Conservation (phyloP, 2,329 filamentous ascomycete species). For the Arthrobotrys sphaeroides region DNA sequence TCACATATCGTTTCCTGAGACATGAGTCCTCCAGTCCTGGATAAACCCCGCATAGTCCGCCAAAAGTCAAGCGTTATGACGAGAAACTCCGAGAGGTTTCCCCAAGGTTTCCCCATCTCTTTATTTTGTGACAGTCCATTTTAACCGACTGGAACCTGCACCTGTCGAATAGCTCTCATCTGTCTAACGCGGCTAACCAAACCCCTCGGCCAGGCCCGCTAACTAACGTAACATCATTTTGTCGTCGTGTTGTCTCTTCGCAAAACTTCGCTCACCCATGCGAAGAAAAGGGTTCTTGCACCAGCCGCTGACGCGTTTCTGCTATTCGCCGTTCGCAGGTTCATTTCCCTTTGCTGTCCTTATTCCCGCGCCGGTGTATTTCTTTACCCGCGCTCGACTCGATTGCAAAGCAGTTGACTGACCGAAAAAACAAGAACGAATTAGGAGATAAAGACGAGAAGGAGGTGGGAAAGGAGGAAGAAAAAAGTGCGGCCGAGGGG, state of each 20-base stretch:
- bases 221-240: too few relatives aligned
- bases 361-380: not conserved
- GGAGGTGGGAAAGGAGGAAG: not conserved
- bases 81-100: too few relatives aligned
- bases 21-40: not conserved
- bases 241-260: not conserved
- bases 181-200: not conserved
- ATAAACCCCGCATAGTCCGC: not conserved
- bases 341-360: not conserved
- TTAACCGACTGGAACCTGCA: not conserved
- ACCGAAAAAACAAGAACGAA: not conserved
- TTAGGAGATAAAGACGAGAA: constrained; percentile 4
- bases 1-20: not conserved
- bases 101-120: too few relatives aligned
- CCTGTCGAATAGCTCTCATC: not conserved
- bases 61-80: not conserved
- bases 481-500: constrained; percentile 15
- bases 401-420: constrained; percentile 1
- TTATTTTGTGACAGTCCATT: too few relatives aligned
- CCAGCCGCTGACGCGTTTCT: not conserved
- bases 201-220: not conserved
- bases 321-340: not conserved
- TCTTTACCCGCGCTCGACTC: not conserved
- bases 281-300: not conserved
- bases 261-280: not conserved